Percentiles rank a stretch among this genome's conserved stretches.
phyloP scores from a whole-genome alignment of 371 early-diverging fungal genomes.

The Syncephalastrum monosporum region DNA sequence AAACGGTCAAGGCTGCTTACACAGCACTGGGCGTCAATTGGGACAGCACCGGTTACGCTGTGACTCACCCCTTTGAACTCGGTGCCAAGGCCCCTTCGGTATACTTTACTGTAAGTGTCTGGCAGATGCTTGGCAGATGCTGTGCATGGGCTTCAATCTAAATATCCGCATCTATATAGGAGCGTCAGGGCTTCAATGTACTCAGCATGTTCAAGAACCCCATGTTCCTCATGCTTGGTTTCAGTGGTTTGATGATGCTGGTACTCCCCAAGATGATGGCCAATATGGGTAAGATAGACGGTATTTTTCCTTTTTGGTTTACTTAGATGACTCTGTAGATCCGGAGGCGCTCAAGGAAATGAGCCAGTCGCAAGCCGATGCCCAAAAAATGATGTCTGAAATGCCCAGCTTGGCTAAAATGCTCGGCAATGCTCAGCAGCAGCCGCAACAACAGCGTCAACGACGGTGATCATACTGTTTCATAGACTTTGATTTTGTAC shows the following conservation, averaged over 20 bases:
- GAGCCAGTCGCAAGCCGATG: conserved; percentile 33
- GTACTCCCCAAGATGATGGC: conserved; percentile 51
- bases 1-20: conserved; percentile 34
- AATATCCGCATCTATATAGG: conserved; percentile 17
- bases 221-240: conserved; percentile 51
- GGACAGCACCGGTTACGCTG: conserved; percentile 31
- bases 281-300: conserved; percentile 33
- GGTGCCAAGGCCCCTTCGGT: conserved; percentile 45
- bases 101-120: conserved; percentile 41
- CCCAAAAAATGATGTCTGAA: conserved; percentile 39
- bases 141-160: neutral
- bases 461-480: conserved; percentile 5
- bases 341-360: conserved; percentile 41
- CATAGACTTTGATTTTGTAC: neutral
- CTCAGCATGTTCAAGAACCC: conserved; percentile 49
- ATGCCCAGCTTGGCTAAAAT: conserved; percentile 44
- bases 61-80: conserved; percentile 40
- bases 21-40: conserved; percentile 36
- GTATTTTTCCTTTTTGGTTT: too few relatives aligned
- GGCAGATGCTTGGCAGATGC: too few relatives aligned
- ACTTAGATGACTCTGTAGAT: conserved; percentile 17
- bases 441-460: conserved; percentile 11
- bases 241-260: conserved; percentile 44
- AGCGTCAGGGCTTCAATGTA: conserved; percentile 44
- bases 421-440: conserved; percentile 19